Conservation (phyloP, 352 stramenopile species). For the Blastocystis sp. region DNA sequence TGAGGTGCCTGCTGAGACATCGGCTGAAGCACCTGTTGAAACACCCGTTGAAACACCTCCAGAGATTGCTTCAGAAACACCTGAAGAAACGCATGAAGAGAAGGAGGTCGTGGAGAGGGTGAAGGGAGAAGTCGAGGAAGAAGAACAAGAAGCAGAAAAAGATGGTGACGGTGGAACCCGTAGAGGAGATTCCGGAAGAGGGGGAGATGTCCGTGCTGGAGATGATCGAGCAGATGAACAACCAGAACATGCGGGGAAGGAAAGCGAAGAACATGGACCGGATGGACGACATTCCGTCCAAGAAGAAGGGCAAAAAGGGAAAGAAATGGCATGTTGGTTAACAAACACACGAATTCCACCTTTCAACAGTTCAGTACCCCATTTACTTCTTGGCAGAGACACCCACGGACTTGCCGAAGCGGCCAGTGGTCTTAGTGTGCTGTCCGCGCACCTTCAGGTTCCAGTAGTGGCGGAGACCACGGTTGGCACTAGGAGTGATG, state of each 20-base stretch:
- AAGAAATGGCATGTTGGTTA: constrained; percentile 24
- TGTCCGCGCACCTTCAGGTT: constrained; percentile 97
- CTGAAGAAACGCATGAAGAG: background rate
- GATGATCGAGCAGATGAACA: constrained; percentile 68
- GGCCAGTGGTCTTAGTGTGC: constrained; percentile 98
- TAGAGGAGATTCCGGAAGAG: constrained; percentile 4
- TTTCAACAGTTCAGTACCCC: constrained; percentile 27
- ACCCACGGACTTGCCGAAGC: constrained; percentile 73
- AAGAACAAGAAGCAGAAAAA: constrained; percentile 42
- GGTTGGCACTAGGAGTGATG: constrained; percentile 76
- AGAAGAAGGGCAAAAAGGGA: constrained; percentile 64
- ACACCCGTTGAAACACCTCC: background rate
- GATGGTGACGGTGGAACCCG: background rate
- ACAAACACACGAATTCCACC: constrained; percentile 59
- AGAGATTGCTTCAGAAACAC: background rate
- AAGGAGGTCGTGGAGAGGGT: background rate
- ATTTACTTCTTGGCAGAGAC: constrained; percentile 68
- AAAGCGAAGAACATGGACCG: constrained; percentile 57
- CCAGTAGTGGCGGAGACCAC: constrained; percentile 99
- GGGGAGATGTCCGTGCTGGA: constrained; percentile 54
- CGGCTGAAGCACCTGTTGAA: background rate
- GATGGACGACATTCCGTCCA: background rate
- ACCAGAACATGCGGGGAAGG: constrained; percentile 31
- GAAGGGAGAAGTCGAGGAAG: constrained; percentile 5
- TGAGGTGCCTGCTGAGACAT: background rate